Conservation (phyloP, 1,284 basidiomycete species). For the Leccinum ponderosum region DNA sequence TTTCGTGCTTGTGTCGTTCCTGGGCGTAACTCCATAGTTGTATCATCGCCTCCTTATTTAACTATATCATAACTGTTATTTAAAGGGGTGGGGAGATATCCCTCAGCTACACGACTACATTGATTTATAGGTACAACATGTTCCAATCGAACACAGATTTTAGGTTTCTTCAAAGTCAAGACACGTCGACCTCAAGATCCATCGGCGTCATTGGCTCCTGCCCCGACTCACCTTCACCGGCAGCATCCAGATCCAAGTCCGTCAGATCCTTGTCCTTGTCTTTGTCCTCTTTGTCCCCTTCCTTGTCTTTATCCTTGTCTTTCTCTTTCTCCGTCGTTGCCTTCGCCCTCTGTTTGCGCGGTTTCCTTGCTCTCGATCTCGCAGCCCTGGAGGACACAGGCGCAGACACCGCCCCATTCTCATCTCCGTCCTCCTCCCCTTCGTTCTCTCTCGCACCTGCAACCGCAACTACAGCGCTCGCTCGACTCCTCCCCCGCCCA, state of each 20-base stretch:
- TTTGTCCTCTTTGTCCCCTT: conserved; percentile 6
- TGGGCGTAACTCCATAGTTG: conserved; percentile 33
- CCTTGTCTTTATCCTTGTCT: conserved; percentile 32
- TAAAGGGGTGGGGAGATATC: not conserved
- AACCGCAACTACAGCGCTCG: conserved; percentile 4
- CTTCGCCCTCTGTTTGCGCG: conserved; percentile 31
- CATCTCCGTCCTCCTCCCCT: conserved; percentile 26
- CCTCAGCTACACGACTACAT: conserved; percentile 4
- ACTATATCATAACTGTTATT: not conserved
- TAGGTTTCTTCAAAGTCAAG: conserved; percentile 8
- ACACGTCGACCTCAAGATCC: conserved; percentile 33
- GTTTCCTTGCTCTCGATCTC: conserved; percentile 20
- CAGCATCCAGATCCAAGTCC: conserved; percentile 27
- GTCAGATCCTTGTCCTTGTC: conserved; percentile 37
- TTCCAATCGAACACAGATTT: not conserved
- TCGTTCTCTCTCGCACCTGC: conserved; percentile 21
- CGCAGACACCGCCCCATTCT: conserved; percentile 11
- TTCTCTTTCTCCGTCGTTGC: conserved; percentile 34
- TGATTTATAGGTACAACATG: not conserved
- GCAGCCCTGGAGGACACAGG: conserved; percentile 3
- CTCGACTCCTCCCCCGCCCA: conserved; percentile 30
- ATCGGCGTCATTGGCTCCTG: conserved; percentile 35
- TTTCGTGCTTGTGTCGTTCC: conserved; percentile 59
- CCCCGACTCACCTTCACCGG: conserved; percentile 28
- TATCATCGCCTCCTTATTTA: not conserved